Base-by-base conservation (phyloP, 306 rosid species). In the Senna siamea region DNA sequence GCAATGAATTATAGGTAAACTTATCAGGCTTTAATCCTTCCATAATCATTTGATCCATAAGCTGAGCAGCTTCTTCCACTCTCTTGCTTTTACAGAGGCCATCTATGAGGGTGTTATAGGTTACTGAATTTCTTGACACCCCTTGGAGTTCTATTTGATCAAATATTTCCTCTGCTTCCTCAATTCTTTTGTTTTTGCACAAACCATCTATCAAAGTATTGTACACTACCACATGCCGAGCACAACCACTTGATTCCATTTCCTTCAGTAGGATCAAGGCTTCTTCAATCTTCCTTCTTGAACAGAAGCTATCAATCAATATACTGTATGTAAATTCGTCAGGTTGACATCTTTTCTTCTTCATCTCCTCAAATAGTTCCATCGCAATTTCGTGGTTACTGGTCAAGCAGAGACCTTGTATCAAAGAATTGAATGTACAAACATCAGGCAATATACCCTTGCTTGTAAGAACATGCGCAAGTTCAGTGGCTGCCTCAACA, bases 41-140 rank as follows among this genome's bases (percentile, higher is more conserved):
- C 96, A 89, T 89, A 83, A 94, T 84, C 98, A 94, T 91, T 85
- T 89, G 98, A 77, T 94, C 96, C 96, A 94, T 84, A 48, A 94
- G 93, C 71, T 86, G 90, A 72, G 97, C 74, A 75, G 98, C 97
- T 47, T 91, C 98, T 57, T 84, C 98, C 63, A 91, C 85, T 72
- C 96, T 85, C 82, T 76, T 78, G 72, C 74, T 80, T 84, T 84
- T 88, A 74, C 95, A 94, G 3, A 94, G 96, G 8, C 97, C 95
- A 62, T 89, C 93, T 47, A 94, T 88, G 69, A 94, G 93, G 9
- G 89, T 85, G 78, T 94, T 94, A 78, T 94, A 94, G 17, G 93
- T 88, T 63, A 91, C 86, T 0, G 96, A 78, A 75, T 85, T 86
- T 85, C 96, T 91, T 1, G 97, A 94, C 77, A 91, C 89, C 68